Evolutionary conservation across 2,329 filamentous ascomycete species (phyloP), one percentile per base, ranked within the genome.

Genomic region (Cladosporium cucumerinum): DNA sequence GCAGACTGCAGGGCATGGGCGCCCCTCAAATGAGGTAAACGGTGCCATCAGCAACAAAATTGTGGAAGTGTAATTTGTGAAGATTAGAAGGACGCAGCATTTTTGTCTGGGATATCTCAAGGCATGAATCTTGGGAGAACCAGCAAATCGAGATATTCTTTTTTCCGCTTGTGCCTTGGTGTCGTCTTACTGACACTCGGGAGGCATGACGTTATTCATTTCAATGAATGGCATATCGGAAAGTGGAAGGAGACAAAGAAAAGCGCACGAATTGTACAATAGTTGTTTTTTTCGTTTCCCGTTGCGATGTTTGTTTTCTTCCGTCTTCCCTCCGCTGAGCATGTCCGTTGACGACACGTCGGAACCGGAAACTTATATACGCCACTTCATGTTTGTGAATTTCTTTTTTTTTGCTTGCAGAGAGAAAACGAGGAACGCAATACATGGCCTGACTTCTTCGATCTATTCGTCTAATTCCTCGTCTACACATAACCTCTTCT

Each of bases 1-100:
- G 75, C 54, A 75, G 79, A 70, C 72, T 84, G 39, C 78, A 80
- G 61, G 78, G 77, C 34, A 82, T 82, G 80, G 80, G 80, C 32
- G 59, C 59, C 21, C 48, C 48, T 34, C 48, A 32, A 34, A 61
- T 61, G 59, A 61, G 59, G 59, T 61, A 61, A 52, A 54, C 12
- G 5, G 14, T 34, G 14, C 10, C 51, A 8, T 14, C 8, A 21
- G 51, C 7, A 30, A 28, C 1, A 54, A 11, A 28, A 32, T 10
- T 21, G 51, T 54, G 51, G 26, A 54, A 54, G 51, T 54, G 39
- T 54, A 30, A 51, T 30, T 54, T 30, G 51, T 28, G 25, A 54
- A 30, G 12, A 54, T 52, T 30, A 21, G 46, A 36, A 26, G n/a
- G 43, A 51, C n/a, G 26, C 30, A 26, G 51, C 28, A 54, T 54